Evolutionary conservation across 768 basidiomycete genomes (phyloP).

Genomic region (Leccinum broughii): DNA sequence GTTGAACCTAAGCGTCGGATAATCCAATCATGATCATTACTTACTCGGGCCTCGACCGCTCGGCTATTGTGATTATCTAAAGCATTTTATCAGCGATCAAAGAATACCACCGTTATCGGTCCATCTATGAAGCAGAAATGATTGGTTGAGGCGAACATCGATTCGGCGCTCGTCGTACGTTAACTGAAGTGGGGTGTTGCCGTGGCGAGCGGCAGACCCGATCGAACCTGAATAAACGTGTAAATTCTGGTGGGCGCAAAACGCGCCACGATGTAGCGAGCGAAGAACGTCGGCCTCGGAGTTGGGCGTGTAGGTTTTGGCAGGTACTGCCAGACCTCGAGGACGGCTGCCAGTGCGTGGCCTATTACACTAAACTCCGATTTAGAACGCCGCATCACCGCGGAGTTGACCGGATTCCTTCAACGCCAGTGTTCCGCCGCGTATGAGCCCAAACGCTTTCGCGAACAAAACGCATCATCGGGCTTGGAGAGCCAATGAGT

Average conservation of each 20-base stretch:
- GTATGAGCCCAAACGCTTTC: not conserved
- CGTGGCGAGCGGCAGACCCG: conserved; percentile 7
- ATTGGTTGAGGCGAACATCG: conserved; percentile 6
- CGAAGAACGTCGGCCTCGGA: not conserved
- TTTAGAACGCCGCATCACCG: not conserved
- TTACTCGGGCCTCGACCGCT: not conserved
- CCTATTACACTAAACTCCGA: not conserved
- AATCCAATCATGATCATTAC: not conserved
- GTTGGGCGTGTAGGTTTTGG: conserved; percentile 3
- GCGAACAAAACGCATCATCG: not conserved
- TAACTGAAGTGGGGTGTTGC: conserved; percentile 9
- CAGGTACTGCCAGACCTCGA: not conserved
- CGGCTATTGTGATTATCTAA: not conserved
- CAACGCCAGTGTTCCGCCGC: not conserved
- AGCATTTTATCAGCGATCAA: not conserved
- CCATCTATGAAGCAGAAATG: conserved; percentile 14
- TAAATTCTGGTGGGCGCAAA: not conserved
- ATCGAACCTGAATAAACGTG: not conserved
- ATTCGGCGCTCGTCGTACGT: conserved; percentile 4
- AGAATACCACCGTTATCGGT: conserved; percentile 3
- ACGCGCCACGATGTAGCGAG: conserved; percentile 1
- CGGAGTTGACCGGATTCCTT: not conserved
- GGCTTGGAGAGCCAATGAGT: not conserved
- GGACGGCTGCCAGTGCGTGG: too few species aligned
- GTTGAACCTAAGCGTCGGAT: not conserved